A percentile compares a stretch with the other conserved stretches of the same genome.
phyloP scores from a whole-genome alignment of 164 flowering plant species.

The Piper longum region DNA sequence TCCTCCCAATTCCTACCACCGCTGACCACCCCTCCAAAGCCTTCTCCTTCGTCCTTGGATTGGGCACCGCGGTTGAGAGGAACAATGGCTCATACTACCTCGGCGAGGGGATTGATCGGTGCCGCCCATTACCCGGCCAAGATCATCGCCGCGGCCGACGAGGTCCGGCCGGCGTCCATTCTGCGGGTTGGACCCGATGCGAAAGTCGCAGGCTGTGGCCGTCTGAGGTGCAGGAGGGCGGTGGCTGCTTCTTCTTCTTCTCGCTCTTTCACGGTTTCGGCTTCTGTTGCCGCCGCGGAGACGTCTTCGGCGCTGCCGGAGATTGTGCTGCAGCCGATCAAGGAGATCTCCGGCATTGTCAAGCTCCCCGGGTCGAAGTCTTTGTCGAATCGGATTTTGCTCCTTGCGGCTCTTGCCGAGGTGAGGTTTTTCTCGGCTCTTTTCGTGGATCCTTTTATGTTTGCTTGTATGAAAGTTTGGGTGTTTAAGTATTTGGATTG shows the following conservation, averaged over 20 bases:
- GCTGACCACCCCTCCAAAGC: background rate
- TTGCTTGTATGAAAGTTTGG: background rate
- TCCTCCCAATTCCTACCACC: background rate
- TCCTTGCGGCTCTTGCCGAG: constrained; percentile 91
- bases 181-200: constrained; percentile 23
- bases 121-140: background rate
- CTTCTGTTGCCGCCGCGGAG: constrained; percentile 51
- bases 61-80: too few relatives aligned
- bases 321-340: constrained; percentile 82
- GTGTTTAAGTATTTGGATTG: background rate
- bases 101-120: constrained; percentile 6
- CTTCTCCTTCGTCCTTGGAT: too few relatives aligned
- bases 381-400: constrained; percentile 87
- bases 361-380: constrained; percentile 97
- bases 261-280: constrained; percentile 26
- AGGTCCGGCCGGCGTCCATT: constrained; percentile 15
- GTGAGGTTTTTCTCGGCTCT: constrained; percentile 17
- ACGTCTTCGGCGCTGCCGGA: constrained; percentile 63
- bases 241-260: too few relatives aligned
- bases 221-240: too few relatives aligned
- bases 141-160: constrained; percentile 7
- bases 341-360: constrained; percentile 69
- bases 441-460: background rate
- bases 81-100: constrained; percentile 17
- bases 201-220: constrained; percentile 7